Conservation (phyloP, 1,139 yeast species). For the Kodamaea sp. region DNA sequence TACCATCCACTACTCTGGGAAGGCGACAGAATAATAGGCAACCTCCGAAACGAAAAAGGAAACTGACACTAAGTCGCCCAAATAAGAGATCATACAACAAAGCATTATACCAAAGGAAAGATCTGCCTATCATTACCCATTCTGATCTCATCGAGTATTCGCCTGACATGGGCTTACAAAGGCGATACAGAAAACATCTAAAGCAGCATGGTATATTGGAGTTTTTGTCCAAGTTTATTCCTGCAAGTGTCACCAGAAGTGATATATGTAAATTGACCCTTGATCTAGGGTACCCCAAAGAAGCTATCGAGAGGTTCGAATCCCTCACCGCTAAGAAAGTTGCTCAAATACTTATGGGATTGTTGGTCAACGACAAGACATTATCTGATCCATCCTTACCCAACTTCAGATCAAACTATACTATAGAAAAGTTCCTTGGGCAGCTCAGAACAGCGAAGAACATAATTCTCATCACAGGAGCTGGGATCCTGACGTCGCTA, state of each 20-base stretch:
- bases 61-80: too few relatives aligned
- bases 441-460: constrained; percentile 32
- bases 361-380: constrained; percentile 16
- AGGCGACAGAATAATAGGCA: too few relatives aligned
- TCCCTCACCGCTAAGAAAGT: constrained; percentile 13
- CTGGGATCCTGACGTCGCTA: constrained; percentile 90
- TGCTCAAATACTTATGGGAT: constrained; percentile 18
- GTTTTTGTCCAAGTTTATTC: constrained; percentile 20
- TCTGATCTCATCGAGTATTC: constrained; percentile 2
- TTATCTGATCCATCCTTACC: background rate
- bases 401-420: constrained; percentile 1
- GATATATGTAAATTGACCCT: constrained; percentile 17
- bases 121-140: background rate
- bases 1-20: too few relatives aligned
- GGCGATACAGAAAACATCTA: constrained; percentile 15
- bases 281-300: constrained; percentile 20
- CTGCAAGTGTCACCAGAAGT: constrained; percentile 16
- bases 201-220: constrained; percentile 16
- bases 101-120: background rate
- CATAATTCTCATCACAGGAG: constrained; percentile 86
- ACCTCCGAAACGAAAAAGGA: too few relatives aligned
- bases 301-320: constrained; percentile 10
- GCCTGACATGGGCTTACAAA: constrained; percentile 1
- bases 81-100: too few relatives aligned
- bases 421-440: constrained; percentile 10